Evolutionary conservation across 805 yeast genomes (phyloP).

Genomic region (Pichia occidentalis): DNA sequence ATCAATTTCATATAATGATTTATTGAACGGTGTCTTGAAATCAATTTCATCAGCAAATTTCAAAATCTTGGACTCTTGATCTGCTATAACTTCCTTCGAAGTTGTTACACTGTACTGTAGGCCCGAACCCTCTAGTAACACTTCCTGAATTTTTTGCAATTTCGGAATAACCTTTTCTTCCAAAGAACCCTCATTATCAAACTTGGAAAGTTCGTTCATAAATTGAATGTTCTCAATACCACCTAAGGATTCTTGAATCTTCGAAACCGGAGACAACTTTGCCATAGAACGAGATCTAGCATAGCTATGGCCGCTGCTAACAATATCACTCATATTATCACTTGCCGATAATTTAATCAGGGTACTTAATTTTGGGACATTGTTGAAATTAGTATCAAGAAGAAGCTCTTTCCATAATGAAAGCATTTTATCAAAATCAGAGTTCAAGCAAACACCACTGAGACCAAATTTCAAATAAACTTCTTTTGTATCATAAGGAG

Average conservation of each 20-base stretch:
- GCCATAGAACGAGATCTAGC: slow-evolving; percentile 68
- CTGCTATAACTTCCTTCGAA: slow-evolving; percentile 35
- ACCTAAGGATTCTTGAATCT: slow-evolving; percentile 53
- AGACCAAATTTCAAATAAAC: slow-evolving; percentile 50
- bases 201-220: slow-evolving; percentile 49
- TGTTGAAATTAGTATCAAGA: slow-evolving; percentile 56
- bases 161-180: slow-evolving; percentile 59
- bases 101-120: slow-evolving; percentile 55
- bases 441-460: slow-evolving; percentile 64
- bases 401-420: slow-evolving; percentile 67
- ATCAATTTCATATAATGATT: slow-evolving; percentile 14
- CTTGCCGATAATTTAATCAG: slow-evolving; percentile 69
- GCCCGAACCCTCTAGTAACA: slow-evolving; percentile 36
- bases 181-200: slow-evolving; percentile 44
- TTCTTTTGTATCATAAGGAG: slow-evolving; percentile 42
- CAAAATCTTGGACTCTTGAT: slow-evolving; percentile 32
- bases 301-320: slow-evolving; percentile 82
- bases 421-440: slow-evolving; percentile 54
- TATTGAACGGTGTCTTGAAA: slow-evolving; percentile 8
- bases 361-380: slow-evolving; percentile 61
- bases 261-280: slow-evolving; percentile 50
- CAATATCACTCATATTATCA: slow-evolving; percentile 70
- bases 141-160: slow-evolving; percentile 43
- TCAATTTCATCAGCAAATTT: slow-evolving; percentile 25
- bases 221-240: slow-evolving; percentile 80